These are phyloP conservation scores for Tephrocybe sp. DNA, from an alignment of 768 basidiomycete genomes.

Conservation along the genomic window DNA sequence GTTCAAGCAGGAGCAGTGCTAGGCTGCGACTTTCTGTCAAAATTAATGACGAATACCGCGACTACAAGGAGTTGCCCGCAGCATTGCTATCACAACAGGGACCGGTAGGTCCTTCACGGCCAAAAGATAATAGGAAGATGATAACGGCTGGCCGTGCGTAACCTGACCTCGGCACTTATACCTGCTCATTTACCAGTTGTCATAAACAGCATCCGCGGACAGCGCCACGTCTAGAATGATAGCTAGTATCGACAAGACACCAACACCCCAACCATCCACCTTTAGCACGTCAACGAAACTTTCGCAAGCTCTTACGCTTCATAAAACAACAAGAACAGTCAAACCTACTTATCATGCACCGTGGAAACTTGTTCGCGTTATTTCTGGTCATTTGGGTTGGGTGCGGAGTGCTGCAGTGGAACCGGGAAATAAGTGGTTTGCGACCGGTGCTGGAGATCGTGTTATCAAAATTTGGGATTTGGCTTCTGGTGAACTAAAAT, in stretches of 20 bases:
- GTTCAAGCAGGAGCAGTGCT: constrained; percentile 41
- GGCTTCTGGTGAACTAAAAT: constrained; percentile 93
- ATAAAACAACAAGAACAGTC: constrained; percentile 91
- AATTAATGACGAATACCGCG: constrained; percentile 86
- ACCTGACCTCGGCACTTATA: constrained; percentile 7
- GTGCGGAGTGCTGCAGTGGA: constrained; percentile 95
- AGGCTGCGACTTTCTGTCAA: constrained; percentile 78
- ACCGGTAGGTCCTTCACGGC: constrained; percentile 76
- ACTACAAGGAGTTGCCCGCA: constrained; percentile 82
- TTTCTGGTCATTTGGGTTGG: constrained; percentile 98
- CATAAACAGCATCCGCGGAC: constrained; percentile 35
- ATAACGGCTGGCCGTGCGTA: constrained; percentile 71
- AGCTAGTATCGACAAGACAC: constrained; percentile 73
- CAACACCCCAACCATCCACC: constrained; percentile 66
- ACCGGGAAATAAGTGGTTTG: constrained; percentile 98
- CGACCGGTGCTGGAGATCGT: constrained; percentile 95
- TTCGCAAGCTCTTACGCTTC: constrained; percentile 86
- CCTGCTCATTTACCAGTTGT: constrained; percentile 5
- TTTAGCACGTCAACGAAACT: constrained; percentile 66
- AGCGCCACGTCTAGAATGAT: constrained; percentile 66
- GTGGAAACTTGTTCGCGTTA: constrained; percentile 96
- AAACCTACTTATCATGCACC: constrained; percentile 95
- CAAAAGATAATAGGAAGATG: constrained; percentile 61
- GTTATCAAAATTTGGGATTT: constrained; percentile 99
- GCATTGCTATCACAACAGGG: constrained; percentile 81